Conservation (phyloP, 2,329 filamentous ascomycete genomes). For the Sclerotinia spermophila region DNA sequence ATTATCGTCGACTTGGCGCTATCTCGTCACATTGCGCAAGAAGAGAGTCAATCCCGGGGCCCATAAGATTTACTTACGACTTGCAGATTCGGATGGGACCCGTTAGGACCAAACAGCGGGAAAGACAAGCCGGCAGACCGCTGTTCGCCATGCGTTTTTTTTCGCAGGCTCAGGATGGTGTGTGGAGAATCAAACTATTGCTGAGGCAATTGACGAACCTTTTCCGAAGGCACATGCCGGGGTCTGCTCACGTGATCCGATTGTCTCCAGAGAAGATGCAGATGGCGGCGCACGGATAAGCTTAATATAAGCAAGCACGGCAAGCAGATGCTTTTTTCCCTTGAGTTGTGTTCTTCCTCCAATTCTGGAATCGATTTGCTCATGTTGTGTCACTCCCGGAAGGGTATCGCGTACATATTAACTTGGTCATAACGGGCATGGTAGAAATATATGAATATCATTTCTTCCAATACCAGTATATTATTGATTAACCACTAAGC, state of each 20-base stretch:
- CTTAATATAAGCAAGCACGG: conserved; percentile 19
- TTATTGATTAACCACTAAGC: neutral
- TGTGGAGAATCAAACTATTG: conserved; percentile 10
- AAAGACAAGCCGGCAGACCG: conserved; percentile 17
- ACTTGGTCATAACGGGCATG: neutral
- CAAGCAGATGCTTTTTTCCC: conserved; percentile 9
- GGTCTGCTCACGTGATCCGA: conserved; percentile 1
- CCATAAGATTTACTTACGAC: conserved; percentile 11
- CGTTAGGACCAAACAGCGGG: conserved; percentile 2
- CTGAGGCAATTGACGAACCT: conserved; percentile 14
- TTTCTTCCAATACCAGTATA: neutral
- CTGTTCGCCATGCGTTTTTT: conserved; percentile 19
- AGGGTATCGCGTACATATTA: conserved; percentile 7
- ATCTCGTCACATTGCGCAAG: conserved; percentile 21
- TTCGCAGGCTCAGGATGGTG: neutral
- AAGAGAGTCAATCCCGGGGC: conserved; percentile 13
- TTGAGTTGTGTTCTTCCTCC: neutral
- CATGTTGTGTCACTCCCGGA: conserved; percentile 20
- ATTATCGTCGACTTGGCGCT: conserved; percentile 15
- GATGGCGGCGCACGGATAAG: conserved; percentile 15
- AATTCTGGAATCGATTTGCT: conserved; percentile 10
- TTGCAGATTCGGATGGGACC: conserved; percentile 18
- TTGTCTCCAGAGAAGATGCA: neutral
- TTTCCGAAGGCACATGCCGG: neutral
- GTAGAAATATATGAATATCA: neutral